A percentile compares a stretch with the other conserved stretches of the same genome.
Conservation (phyloP, 495 filamentous ascomycete genomes). For the Hypoxylon trugodes region DNA sequence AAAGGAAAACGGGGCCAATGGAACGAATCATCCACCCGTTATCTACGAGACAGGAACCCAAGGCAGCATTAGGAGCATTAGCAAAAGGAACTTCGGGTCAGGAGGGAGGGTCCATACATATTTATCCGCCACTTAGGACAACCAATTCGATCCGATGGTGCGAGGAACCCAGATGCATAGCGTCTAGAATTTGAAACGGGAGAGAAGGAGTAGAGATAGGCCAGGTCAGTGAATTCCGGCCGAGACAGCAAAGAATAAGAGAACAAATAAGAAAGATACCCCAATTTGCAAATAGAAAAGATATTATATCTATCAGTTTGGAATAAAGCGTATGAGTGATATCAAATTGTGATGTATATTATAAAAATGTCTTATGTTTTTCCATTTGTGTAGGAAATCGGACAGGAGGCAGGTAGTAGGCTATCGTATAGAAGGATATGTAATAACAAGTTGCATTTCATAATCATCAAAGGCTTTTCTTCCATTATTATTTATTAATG, state of each 20-base stretch:
- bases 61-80: conserved; percentile 1
- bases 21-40: conserved; percentile 1
- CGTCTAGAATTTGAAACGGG: background rate
- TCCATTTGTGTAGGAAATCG: too few relatives aligned
- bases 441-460: too few relatives aligned
- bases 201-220: background rate
- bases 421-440: too few relatives aligned
- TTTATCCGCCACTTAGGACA: background rate
- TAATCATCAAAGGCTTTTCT: too few relatives aligned
- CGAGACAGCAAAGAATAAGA: background rate
- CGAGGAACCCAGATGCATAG: background rate
- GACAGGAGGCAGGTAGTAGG: too few relatives aligned
- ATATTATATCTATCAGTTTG: too few relatives aligned
- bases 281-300: too few relatives aligned
- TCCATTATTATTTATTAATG: conserved; percentile 3
- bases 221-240: conserved; percentile 1
- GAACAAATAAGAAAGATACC: conserved; percentile 28
- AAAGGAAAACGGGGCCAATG: conserved; percentile 3
- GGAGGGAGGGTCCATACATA: background rate
- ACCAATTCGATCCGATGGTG: background rate
- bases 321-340: too few relatives aligned
- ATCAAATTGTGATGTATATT: too few relatives aligned
- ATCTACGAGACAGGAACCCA: background rate
- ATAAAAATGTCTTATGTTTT: too few relatives aligned
- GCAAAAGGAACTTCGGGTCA: background rate